These are phyloP conservation scores for Talaromyces sp. DNA, from an alignment of 2,329 filamentous ascomycete species.

Conservation along the genomic window DNA sequence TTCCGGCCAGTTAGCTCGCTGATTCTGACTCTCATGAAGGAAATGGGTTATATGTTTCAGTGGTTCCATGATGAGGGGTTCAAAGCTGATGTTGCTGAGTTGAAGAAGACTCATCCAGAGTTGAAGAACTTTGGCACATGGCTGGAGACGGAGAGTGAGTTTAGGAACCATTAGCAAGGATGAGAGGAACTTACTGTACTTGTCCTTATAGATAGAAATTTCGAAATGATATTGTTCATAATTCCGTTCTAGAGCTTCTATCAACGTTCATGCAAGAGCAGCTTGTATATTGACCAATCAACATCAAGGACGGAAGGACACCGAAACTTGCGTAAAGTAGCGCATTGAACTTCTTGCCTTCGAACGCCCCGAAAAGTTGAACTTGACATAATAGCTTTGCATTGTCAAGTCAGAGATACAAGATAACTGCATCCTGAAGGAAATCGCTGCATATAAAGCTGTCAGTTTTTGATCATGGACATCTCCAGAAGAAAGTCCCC, in stretches of 20 bases:
- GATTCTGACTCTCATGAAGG: slow-evolving; percentile 43
- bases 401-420: background rate
- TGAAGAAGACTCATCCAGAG: slow-evolving; percentile 44
- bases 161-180: slow-evolving; percentile 9
- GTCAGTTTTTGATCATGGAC: background rate
- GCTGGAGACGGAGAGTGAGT: slow-evolving; percentile 49
- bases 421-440: background rate
- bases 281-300: background rate
- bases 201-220: too few species aligned
- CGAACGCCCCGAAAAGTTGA: background rate
- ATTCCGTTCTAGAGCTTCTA: background rate
- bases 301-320: background rate
- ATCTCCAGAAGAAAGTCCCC: background rate
- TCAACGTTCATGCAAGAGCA: background rate
- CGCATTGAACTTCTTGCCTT: background rate
- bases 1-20: slow-evolving; percentile 41
- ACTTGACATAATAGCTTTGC: background rate
- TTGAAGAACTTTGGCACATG: slow-evolving; percentile 50
- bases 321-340: background rate
- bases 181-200: background rate
- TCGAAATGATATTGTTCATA: background rate
- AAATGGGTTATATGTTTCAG: slow-evolving; percentile 48
- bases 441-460: background rate
- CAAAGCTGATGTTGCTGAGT: slow-evolving; percentile 43
- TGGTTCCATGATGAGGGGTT: slow-evolving; percentile 53